These are phyloP conservation scores for Lagerstroemia speciosa DNA, from an alignment of 345 rosid genomes.

Conservation along the genomic window DNA sequence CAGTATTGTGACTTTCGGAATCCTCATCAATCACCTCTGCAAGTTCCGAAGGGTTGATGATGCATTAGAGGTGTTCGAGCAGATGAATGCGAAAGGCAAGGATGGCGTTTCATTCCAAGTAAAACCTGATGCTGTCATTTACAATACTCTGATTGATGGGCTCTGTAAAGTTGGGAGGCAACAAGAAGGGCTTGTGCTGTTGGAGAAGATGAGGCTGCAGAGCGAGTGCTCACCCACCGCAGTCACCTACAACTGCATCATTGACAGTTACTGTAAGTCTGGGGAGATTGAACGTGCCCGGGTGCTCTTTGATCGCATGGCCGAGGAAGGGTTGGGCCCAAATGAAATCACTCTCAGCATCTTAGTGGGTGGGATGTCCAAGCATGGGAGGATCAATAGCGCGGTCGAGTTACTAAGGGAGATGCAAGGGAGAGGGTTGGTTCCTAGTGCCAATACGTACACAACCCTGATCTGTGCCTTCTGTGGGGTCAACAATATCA, in stretches of 20 bases:
- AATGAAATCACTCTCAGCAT: constrained; percentile 48
- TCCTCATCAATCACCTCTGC: constrained; percentile 51
- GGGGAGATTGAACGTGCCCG: constrained; percentile 50
- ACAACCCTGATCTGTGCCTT: constrained; percentile 48
- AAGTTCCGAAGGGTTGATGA: constrained; percentile 51
- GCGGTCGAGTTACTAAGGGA: constrained; percentile 46
- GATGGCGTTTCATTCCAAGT: constrained; percentile 22
- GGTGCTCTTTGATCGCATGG: constrained; percentile 54
- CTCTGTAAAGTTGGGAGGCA: constrained; percentile 69
- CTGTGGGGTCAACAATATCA: constrained; percentile 53
- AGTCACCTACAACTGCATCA: constrained; percentile 61
- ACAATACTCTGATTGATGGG: constrained; percentile 65
- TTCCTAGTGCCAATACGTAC: constrained; percentile 41
- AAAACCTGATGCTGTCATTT: constrained; percentile 56
- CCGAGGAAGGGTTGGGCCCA: constrained; percentile 34
- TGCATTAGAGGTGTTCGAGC: constrained; percentile 49
- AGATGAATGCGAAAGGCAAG: constrained; percentile 28
- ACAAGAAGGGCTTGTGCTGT: constrained; percentile 52
- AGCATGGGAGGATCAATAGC: constrained; percentile 39
- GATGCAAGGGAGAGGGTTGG: constrained; percentile 43
- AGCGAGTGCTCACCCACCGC: constrained; percentile 34
- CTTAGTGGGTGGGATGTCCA: constrained; percentile 67
- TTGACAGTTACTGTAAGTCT: constrained; percentile 58
- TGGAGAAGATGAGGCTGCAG: constrained; percentile 43
- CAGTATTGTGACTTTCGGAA: constrained; percentile 51